Percentiles rank a stretch among this genome's conserved stretches.
Evolutionary conservation across 805 yeast species (phyloP).

Genomic region (Kuraishia hungarica): DNA sequence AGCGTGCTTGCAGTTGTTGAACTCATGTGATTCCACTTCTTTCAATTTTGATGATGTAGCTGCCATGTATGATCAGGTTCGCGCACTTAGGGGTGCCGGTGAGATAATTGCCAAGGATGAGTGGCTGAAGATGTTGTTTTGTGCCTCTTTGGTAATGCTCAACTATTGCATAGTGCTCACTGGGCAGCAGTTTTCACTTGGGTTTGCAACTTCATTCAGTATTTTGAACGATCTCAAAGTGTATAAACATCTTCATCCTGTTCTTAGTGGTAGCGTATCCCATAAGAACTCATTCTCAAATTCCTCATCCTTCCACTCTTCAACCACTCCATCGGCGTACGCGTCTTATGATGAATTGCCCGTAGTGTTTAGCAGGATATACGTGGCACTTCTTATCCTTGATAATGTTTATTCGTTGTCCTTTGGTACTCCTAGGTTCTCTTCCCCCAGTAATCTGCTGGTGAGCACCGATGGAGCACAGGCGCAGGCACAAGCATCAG

Average conservation of each 20-base stretch:
- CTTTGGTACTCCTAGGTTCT: conserved; percentile 32
- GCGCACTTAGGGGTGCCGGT: conserved; percentile 26
- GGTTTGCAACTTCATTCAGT: conserved; percentile 43
- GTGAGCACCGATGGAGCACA: not conserved
- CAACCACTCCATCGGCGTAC: conserved; percentile 5
- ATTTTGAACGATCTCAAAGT: conserved; percentile 53
- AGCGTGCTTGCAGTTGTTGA: conserved; percentile 28
- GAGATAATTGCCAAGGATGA: conserved; percentile 18
- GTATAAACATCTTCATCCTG: conserved; percentile 10
- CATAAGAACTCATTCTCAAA: conserved; percentile 20
- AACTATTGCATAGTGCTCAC: conserved; percentile 51
- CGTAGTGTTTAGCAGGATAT: conserved; percentile 26
- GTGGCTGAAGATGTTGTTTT: conserved; percentile 22
- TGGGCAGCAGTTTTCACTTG: conserved; percentile 53
- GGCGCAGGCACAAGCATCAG: not conserved
- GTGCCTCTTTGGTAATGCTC: conserved; percentile 30
- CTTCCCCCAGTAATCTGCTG: conserved; percentile 7
- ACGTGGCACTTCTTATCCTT: conserved; percentile 35
- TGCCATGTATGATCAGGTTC: conserved; percentile 24
- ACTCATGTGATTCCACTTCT: conserved; percentile 15
- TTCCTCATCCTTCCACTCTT: conserved; percentile 2
- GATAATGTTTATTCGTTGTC: conserved; percentile 45
- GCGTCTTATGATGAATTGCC: not conserved
- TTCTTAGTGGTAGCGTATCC: not conserved
- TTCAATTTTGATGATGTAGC: conserved; percentile 25